phyloP scores from a whole-genome alignment of 441 rosid species.

The Populus tomentosa region DNA sequence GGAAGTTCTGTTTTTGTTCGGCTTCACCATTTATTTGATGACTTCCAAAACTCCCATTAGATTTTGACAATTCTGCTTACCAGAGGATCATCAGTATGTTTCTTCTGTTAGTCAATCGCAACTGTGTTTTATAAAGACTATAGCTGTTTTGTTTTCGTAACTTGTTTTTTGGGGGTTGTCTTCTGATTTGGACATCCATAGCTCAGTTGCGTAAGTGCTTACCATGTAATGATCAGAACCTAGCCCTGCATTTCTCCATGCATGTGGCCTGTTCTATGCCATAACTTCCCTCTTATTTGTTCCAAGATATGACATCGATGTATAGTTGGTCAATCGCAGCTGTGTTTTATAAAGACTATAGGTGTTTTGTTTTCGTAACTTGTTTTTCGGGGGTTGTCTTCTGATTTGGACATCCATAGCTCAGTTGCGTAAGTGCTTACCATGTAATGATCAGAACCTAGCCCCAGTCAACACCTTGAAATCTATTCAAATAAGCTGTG shows the following conservation, averaged over 20 bases:
- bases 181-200: background rate
- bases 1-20: background rate
- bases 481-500: background rate
- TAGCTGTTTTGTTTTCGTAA: background rate
- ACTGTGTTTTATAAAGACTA: background rate
- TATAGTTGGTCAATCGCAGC: background rate
- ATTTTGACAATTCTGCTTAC: background rate
- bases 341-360: background rate
- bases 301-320: background rate
- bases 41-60: background rate
- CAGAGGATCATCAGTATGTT: background rate
- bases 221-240: background rate
- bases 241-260: background rate
- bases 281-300: background rate
- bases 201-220: background rate
- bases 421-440: background rate
- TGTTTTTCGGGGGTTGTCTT: background rate
- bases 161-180: background rate
- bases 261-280: background rate
- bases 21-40: background rate
- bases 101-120: background rate
- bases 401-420: background rate
- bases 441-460: background rate
- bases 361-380: background rate
- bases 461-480: background rate